Evolutionary conservation across 2,329 filamentous ascomycete species (phyloP).

Genomic region (Escovopsis sp.): DNA sequence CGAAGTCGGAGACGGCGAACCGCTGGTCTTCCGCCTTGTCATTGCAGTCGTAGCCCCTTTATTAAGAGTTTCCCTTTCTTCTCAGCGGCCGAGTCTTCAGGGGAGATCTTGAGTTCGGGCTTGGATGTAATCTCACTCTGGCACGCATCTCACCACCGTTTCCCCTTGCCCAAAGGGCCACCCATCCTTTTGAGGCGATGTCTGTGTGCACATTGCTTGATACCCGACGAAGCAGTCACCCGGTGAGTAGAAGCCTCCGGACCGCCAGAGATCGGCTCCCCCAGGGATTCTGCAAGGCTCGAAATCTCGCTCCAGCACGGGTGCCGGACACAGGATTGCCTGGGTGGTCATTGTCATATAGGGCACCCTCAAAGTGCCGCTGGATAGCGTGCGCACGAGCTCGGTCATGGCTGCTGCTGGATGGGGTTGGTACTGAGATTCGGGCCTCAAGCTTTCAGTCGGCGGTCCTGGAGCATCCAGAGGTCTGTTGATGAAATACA

Average conservation of each 20-base stretch:
- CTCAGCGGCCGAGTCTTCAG: background rate
- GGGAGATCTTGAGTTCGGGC: background rate
- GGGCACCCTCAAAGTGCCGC: constrained; percentile 7
- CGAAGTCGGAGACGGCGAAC: constrained; percentile 10
- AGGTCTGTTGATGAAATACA: no score
- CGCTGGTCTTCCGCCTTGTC: constrained; percentile 8
- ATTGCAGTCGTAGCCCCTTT: constrained; percentile 12
- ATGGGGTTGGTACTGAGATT: no score
- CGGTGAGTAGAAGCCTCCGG: constrained; percentile 16
- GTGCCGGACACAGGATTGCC: constrained; percentile 9
- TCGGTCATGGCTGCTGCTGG: constrained; percentile 3
- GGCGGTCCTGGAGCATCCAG: no score
- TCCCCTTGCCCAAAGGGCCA: constrained; percentile 12
- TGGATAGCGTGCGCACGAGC: constrained; percentile 2
- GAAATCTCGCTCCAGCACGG: constrained; percentile 10
- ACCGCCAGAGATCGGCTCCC: constrained; percentile 11
- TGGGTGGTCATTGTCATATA: constrained; percentile 12
- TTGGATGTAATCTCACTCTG: constrained; percentile 8
- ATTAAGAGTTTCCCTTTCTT: background rate
- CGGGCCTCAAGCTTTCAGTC: no score
- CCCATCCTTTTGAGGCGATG: constrained; percentile 5
- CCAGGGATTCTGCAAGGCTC: constrained; percentile 11
- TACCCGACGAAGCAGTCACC: constrained; percentile 17
- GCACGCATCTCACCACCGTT: constrained; percentile 16
- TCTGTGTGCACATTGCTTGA: constrained; percentile 13